phyloP scores from a whole-genome alignment of 2,329 filamentous ascomycete species.

The Pezicula radicicola region DNA sequence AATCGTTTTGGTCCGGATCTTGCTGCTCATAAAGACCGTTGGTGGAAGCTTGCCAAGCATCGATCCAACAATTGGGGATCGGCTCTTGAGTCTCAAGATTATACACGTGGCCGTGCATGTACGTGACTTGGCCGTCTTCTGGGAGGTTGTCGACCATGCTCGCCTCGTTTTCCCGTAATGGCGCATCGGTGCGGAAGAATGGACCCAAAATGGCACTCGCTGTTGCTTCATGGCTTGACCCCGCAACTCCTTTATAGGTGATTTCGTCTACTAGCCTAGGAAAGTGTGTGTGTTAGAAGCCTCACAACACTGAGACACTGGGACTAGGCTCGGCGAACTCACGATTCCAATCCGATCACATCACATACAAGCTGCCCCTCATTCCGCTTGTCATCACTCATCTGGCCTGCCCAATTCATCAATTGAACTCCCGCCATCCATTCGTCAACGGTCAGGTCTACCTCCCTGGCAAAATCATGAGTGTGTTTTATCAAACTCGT shows the following conservation, averaged over 20 bases:
- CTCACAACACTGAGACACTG: no score
- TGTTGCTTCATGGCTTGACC: conserved; percentile 42
- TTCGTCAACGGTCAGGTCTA: conserved; percentile 76
- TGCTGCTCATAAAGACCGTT: conserved; percentile 59
- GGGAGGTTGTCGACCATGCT: conserved; percentile 54
- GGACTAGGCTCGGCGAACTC: no score
- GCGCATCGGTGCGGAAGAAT: conserved; percentile 76
- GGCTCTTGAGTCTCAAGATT: conserved; percentile 51
- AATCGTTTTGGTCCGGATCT: conserved; percentile 53
- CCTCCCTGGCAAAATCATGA: conserved; percentile 78
- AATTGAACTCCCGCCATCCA: conserved; percentile 71
- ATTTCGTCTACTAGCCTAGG: conserved; percentile 72
- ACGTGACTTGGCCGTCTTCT: conserved; percentile 48
- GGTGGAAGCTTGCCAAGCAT: conserved; percentile 62
- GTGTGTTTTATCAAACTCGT: conserved; percentile 67
- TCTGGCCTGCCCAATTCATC: conserved; percentile 68
- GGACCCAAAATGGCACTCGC: conserved; percentile 78
- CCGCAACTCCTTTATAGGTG: conserved; percentile 59
- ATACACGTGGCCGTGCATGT: conserved; percentile 55
- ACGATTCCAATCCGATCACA: conserved; percentile 70
- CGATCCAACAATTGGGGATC: conserved; percentile 52
- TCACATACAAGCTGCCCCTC: conserved; percentile 73
- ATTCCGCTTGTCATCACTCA: conserved; percentile 66
- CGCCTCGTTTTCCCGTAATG: conserved; percentile 65
- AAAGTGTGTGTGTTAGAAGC: no score